These are phyloP conservation scores for Bisporella sp. DNA, from an alignment of 2,329 filamentous ascomycete species.

Conservation along the genomic window DNA sequence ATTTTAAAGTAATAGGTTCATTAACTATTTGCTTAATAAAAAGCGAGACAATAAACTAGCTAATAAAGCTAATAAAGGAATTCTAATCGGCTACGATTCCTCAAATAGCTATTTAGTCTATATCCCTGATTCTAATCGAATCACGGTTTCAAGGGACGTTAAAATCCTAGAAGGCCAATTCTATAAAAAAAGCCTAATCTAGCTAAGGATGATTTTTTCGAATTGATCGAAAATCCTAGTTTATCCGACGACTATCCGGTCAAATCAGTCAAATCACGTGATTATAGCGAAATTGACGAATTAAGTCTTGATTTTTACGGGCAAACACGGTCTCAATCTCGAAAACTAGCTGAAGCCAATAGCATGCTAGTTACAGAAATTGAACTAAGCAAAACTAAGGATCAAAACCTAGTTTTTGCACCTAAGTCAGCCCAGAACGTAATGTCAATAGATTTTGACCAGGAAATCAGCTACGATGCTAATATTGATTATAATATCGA, in stretches of 20 bases:
- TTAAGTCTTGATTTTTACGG: neutral
- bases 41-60: neutral
- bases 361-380: neutral
- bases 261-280: neutral
- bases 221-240: neutral
- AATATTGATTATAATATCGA: too few relatives aligned
- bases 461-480: too few relatives aligned
- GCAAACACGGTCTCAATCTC: neutral
- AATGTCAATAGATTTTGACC: too few relatives aligned
- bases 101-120: neutral
- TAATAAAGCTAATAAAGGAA: slow-evolving; percentile 1
- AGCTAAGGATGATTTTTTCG: neutral
- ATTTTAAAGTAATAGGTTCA: neutral
- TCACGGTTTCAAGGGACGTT: neutral
- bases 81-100: neutral
- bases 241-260: neutral
- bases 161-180: neutral
- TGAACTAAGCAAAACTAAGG: too few relatives aligned
- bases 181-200: neutral
- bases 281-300: neutral
- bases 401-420: too few relatives aligned
- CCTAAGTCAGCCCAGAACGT: too few relatives aligned
- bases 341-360: neutral
- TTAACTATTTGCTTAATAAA: neutral
- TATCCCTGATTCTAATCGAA: neutral